Conservation (phyloP, 1,284 basidiomycete species). For the Tremellales sp. region DNA sequence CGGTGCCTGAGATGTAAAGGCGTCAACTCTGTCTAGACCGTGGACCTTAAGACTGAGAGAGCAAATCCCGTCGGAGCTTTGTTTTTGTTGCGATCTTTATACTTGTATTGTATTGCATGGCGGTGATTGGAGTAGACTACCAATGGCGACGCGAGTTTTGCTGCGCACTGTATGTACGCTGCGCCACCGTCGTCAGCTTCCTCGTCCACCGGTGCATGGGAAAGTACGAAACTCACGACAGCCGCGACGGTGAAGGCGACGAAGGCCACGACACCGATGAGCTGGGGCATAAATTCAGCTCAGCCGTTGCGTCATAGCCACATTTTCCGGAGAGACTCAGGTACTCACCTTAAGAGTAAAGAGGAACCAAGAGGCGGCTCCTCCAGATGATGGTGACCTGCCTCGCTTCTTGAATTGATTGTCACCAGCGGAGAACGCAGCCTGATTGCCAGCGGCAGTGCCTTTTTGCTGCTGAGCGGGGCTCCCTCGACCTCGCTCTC, state of each 20-base stretch:
- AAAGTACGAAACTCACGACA: slow-evolving; percentile 45
- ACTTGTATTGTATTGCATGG: too few relatives aligned
- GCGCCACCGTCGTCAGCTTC: neutral
- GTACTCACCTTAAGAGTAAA: slow-evolving; percentile 46
- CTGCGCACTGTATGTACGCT: slow-evolving; percentile 47
- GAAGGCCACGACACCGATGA: slow-evolving; percentile 44
- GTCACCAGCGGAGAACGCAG: slow-evolving; percentile 13
- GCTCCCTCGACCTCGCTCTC: slow-evolving; percentile 3
- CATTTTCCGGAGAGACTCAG: too few relatives aligned
- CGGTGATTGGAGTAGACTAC: too few relatives aligned
- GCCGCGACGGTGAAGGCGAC: slow-evolving; percentile 46
- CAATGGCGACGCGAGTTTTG: slow-evolving; percentile 35
- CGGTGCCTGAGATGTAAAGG: too few relatives aligned
- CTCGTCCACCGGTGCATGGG: neutral
- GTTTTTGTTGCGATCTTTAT: too few relatives aligned
- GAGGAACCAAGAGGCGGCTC: slow-evolving; percentile 45
- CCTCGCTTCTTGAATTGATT: slow-evolving; percentile 5
- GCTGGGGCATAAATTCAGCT: slow-evolving; percentile 7
- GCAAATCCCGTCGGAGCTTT: too few relatives aligned
- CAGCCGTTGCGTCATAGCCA: neutral
- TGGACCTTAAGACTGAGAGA: too few relatives aligned
- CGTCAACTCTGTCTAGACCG: too few relatives aligned
- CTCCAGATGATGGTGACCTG: slow-evolving; percentile 16
- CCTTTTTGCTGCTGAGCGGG: neutral
- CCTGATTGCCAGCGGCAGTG: slow-evolving; percentile 9